These are phyloP conservation scores for Zarea fungicola DNA, from an alignment of 2,329 filamentous ascomycete species.

Conservation along the genomic window DNA sequence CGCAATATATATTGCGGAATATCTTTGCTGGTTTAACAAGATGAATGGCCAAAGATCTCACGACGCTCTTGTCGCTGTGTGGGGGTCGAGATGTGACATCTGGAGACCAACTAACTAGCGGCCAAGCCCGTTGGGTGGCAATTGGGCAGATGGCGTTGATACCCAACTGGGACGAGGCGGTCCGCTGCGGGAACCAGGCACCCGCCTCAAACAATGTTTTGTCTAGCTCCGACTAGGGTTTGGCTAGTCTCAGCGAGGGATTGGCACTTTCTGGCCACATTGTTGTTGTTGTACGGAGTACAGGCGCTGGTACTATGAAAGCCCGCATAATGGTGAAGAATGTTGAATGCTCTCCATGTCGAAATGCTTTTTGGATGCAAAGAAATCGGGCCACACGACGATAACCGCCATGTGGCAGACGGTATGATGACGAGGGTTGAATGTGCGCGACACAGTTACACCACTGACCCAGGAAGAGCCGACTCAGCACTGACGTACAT, in stretches of 20 bases:
- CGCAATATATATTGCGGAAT: too few relatives aligned
- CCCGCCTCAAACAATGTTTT: constrained; percentile 10
- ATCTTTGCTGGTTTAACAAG: too few relatives aligned
- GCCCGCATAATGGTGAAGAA: constrained; percentile 3
- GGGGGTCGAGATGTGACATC: background rate
- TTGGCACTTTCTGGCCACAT: too few relatives aligned
- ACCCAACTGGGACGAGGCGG: constrained; percentile 10
- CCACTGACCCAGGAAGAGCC: background rate
- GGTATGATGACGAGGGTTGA: background rate
- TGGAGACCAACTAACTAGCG: constrained; percentile 1
- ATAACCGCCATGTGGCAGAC: background rate
- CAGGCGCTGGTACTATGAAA: background rate
- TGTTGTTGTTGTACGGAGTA: too few relatives aligned
- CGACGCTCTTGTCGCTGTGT: background rate
- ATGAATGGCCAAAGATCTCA: constrained; percentile 3
- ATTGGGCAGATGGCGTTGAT: constrained; percentile 10
- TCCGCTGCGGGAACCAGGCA: constrained; percentile 11
- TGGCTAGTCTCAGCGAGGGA: too few relatives aligned
- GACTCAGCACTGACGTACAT: background rate
- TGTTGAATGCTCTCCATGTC: background rate
- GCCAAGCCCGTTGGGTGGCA: constrained; percentile 11
- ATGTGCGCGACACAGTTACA: background rate
- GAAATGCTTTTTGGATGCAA: background rate
- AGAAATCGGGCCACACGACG: background rate
- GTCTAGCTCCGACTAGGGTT: too few relatives aligned